Conservation (phyloP, 2,329 filamentous ascomycete species). For the Neurospora sp. region DNA sequence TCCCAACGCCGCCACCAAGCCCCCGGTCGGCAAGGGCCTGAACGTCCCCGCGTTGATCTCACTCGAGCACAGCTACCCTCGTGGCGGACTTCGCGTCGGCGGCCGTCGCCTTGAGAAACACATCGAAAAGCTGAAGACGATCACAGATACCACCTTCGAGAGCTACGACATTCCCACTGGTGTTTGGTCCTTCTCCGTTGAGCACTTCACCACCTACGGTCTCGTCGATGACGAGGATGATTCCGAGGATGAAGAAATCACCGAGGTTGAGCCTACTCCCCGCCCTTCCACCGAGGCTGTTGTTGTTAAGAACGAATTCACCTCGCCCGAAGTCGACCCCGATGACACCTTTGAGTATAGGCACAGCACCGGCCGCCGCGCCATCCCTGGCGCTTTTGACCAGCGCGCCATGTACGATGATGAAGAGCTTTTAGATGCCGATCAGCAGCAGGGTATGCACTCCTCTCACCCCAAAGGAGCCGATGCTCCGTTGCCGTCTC, state of each 20-base stretch:
- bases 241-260: constrained; percentile 59
- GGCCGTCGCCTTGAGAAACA: constrained; percentile 70
- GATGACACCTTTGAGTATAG: constrained; percentile 52
- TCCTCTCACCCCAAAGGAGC: constrained; percentile 61
- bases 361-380: constrained; percentile 27
- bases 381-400: constrained; percentile 75
- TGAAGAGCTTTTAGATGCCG: constrained; percentile 40
- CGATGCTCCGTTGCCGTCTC: constrained; percentile 26
- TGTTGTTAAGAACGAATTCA: constrained; percentile 15
- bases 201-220: constrained; percentile 94
- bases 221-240: constrained; percentile 72
- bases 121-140: constrained; percentile 67
- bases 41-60: constrained; percentile 84
- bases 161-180: constrained; percentile 71
- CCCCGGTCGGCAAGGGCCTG: constrained; percentile 73
- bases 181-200: constrained; percentile 85
- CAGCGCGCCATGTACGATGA: constrained; percentile 47
- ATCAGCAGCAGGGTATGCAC: constrained; percentile 71
- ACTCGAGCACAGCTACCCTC: constrained; percentile 91
- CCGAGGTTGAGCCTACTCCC: constrained; percentile 41
- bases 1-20: constrained; percentile 64
- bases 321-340: constrained; percentile 30
- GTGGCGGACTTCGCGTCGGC: constrained; percentile 50
- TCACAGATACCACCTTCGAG: constrained; percentile 72
- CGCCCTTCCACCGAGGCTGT: constrained; percentile 6